Conservation (phyloP, 345 rosid species). For the Orychophragmus violaceus region DNA sequence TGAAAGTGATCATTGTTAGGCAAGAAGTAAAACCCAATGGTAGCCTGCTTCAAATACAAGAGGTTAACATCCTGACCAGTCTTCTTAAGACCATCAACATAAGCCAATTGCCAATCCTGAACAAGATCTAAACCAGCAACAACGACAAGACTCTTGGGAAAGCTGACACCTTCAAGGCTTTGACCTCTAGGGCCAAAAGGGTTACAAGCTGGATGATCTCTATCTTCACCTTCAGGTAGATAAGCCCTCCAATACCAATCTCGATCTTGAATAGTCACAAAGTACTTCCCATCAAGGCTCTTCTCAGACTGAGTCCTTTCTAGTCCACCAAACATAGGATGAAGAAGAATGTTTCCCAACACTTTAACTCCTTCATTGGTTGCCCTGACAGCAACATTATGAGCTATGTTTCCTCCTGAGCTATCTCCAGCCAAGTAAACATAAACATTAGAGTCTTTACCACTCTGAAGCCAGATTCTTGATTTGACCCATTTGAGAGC, state of each 20-base stretch:
- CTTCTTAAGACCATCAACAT: slow-evolving; percentile 64
- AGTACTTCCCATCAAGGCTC: slow-evolving; percentile 74
- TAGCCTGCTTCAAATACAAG: slow-evolving; percentile 67
- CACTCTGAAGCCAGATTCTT: slow-evolving; percentile 78
- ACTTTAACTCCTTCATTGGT: slow-evolving; percentile 54
- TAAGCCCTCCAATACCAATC: slow-evolving; percentile 99
- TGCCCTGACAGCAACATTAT: slow-evolving; percentile 77
- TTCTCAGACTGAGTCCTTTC: slow-evolving; percentile 70
- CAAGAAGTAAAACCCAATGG: slow-evolving; percentile 91
- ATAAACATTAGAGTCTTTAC: slow-evolving; percentile 57
- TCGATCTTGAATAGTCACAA: slow-evolving; percentile 75
- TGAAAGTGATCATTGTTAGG: slow-evolving; percentile 84
- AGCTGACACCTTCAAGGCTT: slow-evolving; percentile 39
- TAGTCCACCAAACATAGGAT: slow-evolving; percentile 89
- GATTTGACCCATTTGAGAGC: slow-evolving; percentile 90
- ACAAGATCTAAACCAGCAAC: slow-evolving; percentile 92
- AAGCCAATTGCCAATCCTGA: slow-evolving; percentile 91
- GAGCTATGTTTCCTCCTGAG: slow-evolving; percentile 93
- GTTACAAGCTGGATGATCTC: slow-evolving; percentile 94
- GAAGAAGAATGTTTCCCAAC: slow-evolving; percentile 77
- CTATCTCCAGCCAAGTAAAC: slow-evolving; percentile 92
- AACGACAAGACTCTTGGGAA: slow-evolving; percentile 81
- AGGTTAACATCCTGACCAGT: slow-evolving; percentile 59
- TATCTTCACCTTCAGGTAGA: slow-evolving; percentile 74
- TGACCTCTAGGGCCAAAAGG: slow-evolving; percentile 78